These are phyloP conservation scores for Gyromitra esculenta DNA, from an alignment of 2,329 filamentous ascomycete genomes.

Conservation along the genomic window DNA sequence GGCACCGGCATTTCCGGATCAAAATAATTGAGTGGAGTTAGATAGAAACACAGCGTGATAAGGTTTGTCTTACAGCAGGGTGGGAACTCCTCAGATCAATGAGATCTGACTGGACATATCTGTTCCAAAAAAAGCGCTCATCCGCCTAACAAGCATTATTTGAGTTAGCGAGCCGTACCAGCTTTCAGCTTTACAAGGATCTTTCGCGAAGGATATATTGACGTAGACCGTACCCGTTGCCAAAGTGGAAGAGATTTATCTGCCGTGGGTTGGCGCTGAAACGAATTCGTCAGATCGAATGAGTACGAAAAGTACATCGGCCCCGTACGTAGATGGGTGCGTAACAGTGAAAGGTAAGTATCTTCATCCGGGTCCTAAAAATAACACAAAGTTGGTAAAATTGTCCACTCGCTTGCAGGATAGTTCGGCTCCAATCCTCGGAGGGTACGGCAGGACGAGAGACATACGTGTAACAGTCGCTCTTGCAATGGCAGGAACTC, in stretches of 20 bases:
- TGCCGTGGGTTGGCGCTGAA: slow-evolving; percentile 87
- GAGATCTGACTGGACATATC: slow-evolving; percentile 87
- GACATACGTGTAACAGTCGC: slow-evolving; percentile 58
- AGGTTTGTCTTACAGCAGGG: slow-evolving; percentile 54
- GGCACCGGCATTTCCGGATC: slow-evolving; percentile 63
- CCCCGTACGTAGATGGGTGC: slow-evolving; percentile 79
- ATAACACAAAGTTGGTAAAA: slow-evolving; percentile 61
- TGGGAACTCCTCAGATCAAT: slow-evolving; percentile 79
- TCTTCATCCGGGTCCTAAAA: slow-evolving; percentile 95
- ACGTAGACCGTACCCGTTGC: slow-evolving; percentile 67
- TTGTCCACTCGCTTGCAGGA: neutral
- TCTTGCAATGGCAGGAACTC: slow-evolving; percentile 95
- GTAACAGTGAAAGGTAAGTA: slow-evolving; percentile 83
- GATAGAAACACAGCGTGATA: neutral
- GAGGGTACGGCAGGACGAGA: slow-evolving; percentile 10
- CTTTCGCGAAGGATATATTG: neutral
- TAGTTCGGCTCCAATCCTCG: slow-evolving; percentile 12
- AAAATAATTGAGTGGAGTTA: slow-evolving; percentile 35
- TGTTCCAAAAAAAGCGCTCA: slow-evolving; percentile 99
- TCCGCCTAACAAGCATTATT: slow-evolving; percentile 67
- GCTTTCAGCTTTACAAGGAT: neutral
- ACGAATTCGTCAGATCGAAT: slow-evolving; percentile 93
- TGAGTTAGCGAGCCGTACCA: slow-evolving; percentile 29
- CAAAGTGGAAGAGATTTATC: slow-evolving; percentile 80
- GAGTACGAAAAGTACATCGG: slow-evolving; percentile 99